These are phyloP conservation scores for Ustilago sp. DNA, from an alignment of 1,284 basidiomycete species.

Conservation along the genomic window DNA sequence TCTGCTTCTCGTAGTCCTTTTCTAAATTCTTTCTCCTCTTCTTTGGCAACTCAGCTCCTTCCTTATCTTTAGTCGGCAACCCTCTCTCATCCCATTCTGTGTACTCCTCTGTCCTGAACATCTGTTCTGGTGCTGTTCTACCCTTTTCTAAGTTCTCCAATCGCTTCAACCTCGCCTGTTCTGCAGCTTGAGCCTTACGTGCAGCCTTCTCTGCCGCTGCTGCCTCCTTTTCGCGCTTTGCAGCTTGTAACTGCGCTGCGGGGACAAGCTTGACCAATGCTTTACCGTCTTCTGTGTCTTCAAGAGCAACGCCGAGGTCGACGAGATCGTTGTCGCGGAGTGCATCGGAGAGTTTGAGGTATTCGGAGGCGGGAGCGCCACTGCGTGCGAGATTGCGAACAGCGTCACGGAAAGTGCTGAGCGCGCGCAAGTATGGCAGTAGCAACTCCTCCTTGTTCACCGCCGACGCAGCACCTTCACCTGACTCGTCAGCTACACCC, in stretches of 20 bases:
- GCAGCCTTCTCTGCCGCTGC: constrained; percentile 80
- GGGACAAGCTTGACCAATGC: constrained; percentile 88
- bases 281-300: constrained; percentile 88
- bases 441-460: constrained; percentile 82
- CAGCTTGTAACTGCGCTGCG: constrained; percentile 82
- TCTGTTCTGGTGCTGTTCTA: constrained; percentile 78
- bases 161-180: constrained; percentile 79
- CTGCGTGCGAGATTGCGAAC: constrained; percentile 84
- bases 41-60: constrained; percentile 88
- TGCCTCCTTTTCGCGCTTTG: constrained; percentile 89
- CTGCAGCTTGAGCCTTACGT: constrained; percentile 81
- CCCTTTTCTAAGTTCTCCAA: constrained; percentile 88
- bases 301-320: constrained; percentile 91
- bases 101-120: constrained; percentile 78
- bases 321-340: constrained; percentile 90
- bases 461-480: constrained; percentile 24
- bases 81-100: constrained; percentile 87
- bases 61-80: constrained; percentile 83
- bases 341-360: constrained; percentile 75
- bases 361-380: constrained; percentile 54
- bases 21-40: constrained; percentile 81
- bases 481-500: constrained; percentile 53
- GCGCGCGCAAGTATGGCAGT: constrained; percentile 86
- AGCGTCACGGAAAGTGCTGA: constrained; percentile 91
- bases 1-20: constrained; percentile 82